Evolutionary conservation across 2,329 filamentous ascomycete genomes (phyloP), one percentile per base, ranked within the genome.

Genomic region (Colletotrichum cereale): DNA sequence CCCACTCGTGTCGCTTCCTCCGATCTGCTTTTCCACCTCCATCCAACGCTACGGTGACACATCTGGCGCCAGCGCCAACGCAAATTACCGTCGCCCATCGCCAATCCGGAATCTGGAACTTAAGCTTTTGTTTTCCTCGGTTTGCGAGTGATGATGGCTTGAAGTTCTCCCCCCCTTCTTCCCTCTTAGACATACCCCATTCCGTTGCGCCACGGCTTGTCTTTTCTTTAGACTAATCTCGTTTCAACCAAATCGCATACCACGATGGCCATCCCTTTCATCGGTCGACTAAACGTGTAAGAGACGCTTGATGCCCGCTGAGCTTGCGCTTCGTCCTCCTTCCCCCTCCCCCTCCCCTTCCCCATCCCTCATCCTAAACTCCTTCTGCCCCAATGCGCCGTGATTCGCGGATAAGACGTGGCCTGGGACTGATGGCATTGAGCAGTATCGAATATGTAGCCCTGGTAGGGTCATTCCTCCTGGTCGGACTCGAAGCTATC

Each of bases 361-460:
- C 26, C 40, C 36, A n/a, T 56, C 53, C 53, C 57, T 61, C 58
- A 18, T 62, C 60, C 40, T 34, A 36, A 62, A 57, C 12, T 21
- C 62, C 68, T 67, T 8, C 29, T 64, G 57, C 62, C 72, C 74
- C 52, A 55, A 66, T 38, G 74, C 74, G 56, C 65, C 56, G 52
- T 24, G 36, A 47, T 38, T 63, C 50, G 36, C 48, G 26, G 10
- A 42, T 36, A 24, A 55, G 48, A 63, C 61, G 53, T 63, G 47
- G 36, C 38, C 57, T 67, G 64, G 56, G 42, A 67, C 69, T 72
- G 34, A 72, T 64, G 69, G 58, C 57, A 44, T 69, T 62, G 34
- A 29, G 31, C 74, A 95, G 93, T 81, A 88, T 88, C 82, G 95
- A 99, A 84, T 98, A 98, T 84, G 83, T 97, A 74, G 94, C 95